phyloP scores from a whole-genome alignment of 768 basidiomycete genomes.

The Zangia roseola region DNA sequence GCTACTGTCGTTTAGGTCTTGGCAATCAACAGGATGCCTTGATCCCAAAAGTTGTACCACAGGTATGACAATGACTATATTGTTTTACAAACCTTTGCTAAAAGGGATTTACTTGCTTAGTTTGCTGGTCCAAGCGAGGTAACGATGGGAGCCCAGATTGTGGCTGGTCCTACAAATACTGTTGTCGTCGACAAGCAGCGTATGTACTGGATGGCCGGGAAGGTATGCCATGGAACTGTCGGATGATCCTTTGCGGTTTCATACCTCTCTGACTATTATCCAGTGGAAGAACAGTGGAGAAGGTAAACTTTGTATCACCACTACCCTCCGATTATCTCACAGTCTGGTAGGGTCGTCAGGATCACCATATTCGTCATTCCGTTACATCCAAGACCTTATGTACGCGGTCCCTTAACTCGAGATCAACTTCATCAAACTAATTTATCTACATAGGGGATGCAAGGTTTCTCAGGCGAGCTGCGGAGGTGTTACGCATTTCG shows the following conservation, averaged over 20 bases:
- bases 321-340: constrained; percentile 2
- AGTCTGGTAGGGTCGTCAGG: constrained; percentile 79
- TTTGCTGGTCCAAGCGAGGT: constrained; percentile 71
- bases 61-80: constrained; percentile 40
- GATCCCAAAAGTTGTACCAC: constrained; percentile 79
- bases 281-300: constrained; percentile 97
- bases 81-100: background rate
- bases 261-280: constrained; percentile 16
- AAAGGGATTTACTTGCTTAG: constrained; percentile 32
- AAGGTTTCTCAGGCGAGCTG: constrained; percentile 66
- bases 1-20: constrained; percentile 88
- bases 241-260: background rate
- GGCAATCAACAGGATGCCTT: constrained; percentile 82
- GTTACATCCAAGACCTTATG: constrained; percentile 86
- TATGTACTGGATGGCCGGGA: constrained; percentile 89
- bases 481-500: constrained; percentile 91
- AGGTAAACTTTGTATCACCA: constrained; percentile 41
- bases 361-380: constrained; percentile 85
- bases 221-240: constrained; percentile 39
- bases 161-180: constrained; percentile 82
- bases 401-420: constrained; percentile 29
- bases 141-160: constrained; percentile 60
- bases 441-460: constrained; percentile 57
- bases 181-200: constrained; percentile 79
- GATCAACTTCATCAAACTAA: background rate